Evolutionary conservation across 1,284 basidiomycete genomes (phyloP).

Genomic region (Leccinum proximum): DNA sequence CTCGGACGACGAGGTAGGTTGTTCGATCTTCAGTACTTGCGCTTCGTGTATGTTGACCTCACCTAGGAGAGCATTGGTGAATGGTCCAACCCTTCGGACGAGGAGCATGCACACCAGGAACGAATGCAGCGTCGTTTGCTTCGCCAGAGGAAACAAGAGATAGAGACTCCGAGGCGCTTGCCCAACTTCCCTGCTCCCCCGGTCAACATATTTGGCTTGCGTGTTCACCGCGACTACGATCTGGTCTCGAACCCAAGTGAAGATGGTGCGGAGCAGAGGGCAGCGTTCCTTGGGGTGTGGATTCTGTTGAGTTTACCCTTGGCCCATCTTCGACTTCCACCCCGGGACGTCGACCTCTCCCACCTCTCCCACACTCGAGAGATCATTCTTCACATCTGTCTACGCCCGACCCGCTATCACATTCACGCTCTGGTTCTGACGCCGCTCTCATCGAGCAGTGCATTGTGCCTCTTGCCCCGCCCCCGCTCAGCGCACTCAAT

Average conservation of each 20-base stretch:
- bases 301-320: constrained; percentile 33
- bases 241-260: constrained; percentile 83
- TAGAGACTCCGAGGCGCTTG: constrained; percentile 58
- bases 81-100: constrained; percentile 87
- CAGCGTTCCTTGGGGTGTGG: constrained; percentile 42
- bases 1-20: constrained; percentile 60
- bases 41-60: constrained; percentile 10
- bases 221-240: constrained; percentile 50
- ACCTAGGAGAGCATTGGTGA: constrained; percentile 73
- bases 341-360: constrained; percentile 44
- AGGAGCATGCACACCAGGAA: constrained; percentile 70
- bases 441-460: constrained; percentile 19
- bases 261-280: constrained; percentile 46
- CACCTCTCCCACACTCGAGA: constrained; percentile 64
- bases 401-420: constrained; percentile 56
- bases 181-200: constrained; percentile 80
- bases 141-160: constrained; percentile 43
- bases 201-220: constrained; percentile 39
- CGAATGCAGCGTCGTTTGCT: constrained; percentile 59
- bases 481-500: constrained; percentile 49
- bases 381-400: constrained; percentile 58
- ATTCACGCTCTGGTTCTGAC: constrained; percentile 48
- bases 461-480: constrained; percentile 1
- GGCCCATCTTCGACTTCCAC: constrained; percentile 35
- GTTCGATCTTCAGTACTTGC: constrained; percentile 14